These are phyloP conservation scores for Gossypium thurberi DNA, from an alignment of 345 rosid genomes.

Conservation along the genomic window DNA sequence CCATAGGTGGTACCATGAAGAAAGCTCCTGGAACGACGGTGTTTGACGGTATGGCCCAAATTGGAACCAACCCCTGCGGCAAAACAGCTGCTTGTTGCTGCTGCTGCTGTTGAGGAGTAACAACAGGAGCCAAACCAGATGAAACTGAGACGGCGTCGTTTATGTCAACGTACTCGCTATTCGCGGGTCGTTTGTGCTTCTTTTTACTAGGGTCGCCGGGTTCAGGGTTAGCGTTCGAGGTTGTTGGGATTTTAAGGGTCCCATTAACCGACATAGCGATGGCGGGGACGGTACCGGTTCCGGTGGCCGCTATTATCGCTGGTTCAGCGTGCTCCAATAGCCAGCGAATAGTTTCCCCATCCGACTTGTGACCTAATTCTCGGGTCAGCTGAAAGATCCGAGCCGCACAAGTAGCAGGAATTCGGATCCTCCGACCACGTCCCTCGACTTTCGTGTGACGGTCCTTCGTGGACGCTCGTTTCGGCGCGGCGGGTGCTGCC, in stretches of 20 bases:
- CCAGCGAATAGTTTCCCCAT: slow-evolving; percentile 91
- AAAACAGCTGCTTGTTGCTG: slow-evolving; percentile 7
- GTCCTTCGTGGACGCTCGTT: slow-evolving; percentile 69
- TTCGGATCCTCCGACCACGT: slow-evolving; percentile 88
- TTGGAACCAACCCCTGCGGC: slow-evolving; percentile 65
- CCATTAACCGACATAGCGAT: slow-evolving; percentile 92
- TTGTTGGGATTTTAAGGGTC: slow-evolving; percentile 72
- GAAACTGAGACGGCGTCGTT: slow-evolving; percentile 42
- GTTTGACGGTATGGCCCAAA: slow-evolving; percentile 83
- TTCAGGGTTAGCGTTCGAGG: slow-evolving; percentile 38
- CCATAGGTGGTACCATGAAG: slow-evolving; percentile 51
- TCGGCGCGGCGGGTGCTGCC: slow-evolving; percentile 32
- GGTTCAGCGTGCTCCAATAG: slow-evolving; percentile 80
- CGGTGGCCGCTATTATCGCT: slow-evolving; percentile 80
- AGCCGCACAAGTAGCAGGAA: slow-evolving; percentile 94
- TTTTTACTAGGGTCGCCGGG: slow-evolving; percentile 40
- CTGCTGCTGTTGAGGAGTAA: slow-evolving; percentile 15
- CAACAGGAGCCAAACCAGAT: slow-evolving; percentile 47
- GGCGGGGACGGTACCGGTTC: slow-evolving; percentile 90
- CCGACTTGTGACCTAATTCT: slow-evolving; percentile 84
- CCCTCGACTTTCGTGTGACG: slow-evolving; percentile 95
- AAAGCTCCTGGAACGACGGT: slow-evolving; percentile 53
- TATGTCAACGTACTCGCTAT: slow-evolving; percentile 67
- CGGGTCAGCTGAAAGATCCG: slow-evolving; percentile 82
- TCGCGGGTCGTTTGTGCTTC: slow-evolving; percentile 65